These are phyloP conservation scores for Lichenothelia convexa DNA, from an alignment of 495 filamentous ascomycete species.

Conservation along the genomic window DNA sequence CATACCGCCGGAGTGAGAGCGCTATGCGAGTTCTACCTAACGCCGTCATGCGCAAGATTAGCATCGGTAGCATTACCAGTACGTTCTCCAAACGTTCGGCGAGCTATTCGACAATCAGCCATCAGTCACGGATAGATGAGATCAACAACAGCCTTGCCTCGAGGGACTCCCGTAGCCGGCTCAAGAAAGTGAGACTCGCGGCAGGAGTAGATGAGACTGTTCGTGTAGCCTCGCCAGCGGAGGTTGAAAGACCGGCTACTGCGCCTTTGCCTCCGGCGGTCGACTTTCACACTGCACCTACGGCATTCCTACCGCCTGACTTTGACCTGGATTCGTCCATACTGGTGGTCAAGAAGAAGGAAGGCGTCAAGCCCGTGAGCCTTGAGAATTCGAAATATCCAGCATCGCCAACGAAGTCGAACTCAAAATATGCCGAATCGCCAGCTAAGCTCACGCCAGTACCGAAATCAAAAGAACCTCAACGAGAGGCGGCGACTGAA, in stretches of 20 bases:
- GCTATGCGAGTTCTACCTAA: slow-evolving; percentile 50
- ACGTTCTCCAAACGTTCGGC: slow-evolving; percentile 44
- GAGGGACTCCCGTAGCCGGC: not conserved
- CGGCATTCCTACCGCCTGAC: slow-evolving; percentile 22
- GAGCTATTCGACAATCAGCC: slow-evolving; percentile 26
- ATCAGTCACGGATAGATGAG: slow-evolving; percentile 14
- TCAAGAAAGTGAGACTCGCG: too few relatives aligned
- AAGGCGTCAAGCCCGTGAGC: too few relatives aligned
- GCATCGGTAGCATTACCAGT: slow-evolving; percentile 48
- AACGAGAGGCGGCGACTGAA: too few relatives aligned
- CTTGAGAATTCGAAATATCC: too few relatives aligned
- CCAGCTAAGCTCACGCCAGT: too few relatives aligned
- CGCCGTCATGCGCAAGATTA: slow-evolving; percentile 69
- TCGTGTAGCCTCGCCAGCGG: not conserved
- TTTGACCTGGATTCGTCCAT: slow-evolving; percentile 20
- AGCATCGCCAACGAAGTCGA: too few relatives aligned
- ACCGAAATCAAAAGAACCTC: too few relatives aligned
- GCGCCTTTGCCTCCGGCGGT: slow-evolving; percentile 11
- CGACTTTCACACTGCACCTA: slow-evolving; percentile 18
- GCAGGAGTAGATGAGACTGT: too few relatives aligned
- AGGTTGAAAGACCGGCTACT: not conserved
- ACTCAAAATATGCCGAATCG: too few relatives aligned
- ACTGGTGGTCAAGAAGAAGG: too few relatives aligned
- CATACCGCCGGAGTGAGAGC: slow-evolving; percentile 41
- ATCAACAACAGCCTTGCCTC: not conserved